Conservation (phyloP, 495 filamentous ascomycete species). For the Pyrenula massariospora region DNA sequence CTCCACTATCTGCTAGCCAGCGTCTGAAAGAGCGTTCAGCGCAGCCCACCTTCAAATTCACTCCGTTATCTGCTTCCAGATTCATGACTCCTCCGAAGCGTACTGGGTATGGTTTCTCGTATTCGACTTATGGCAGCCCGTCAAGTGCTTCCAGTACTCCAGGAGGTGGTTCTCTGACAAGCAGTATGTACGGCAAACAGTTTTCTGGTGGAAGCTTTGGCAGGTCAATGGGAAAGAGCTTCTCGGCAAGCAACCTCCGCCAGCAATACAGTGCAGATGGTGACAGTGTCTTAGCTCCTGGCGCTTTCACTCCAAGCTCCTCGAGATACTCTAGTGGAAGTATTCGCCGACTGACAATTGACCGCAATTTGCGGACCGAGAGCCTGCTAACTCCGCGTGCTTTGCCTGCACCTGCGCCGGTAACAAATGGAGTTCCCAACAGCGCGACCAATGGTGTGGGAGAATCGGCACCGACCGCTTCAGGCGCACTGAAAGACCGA, state of each 20-base stretch:
- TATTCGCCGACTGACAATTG: constrained; percentile 83
- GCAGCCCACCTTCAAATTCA: constrained; percentile 80
- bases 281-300: constrained; percentile 77
- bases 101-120: constrained; percentile 75
- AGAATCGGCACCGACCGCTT: constrained; percentile 21
- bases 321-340: constrained; percentile 52
- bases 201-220: constrained; percentile 2
- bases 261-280: constrained; percentile 50
- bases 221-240: constrained; percentile 37
- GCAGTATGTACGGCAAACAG: constrained; percentile 20
- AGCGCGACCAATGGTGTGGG: background rate
- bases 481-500: constrained; percentile 49
- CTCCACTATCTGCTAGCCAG: constrained; percentile 62
- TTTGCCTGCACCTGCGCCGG: constrained; percentile 20
- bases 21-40: constrained; percentile 67
- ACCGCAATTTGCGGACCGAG: constrained; percentile 69
- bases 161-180: constrained; percentile 45
- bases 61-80: constrained; percentile 63
- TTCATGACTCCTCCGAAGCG: constrained; percentile 71
- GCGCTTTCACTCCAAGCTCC: constrained; percentile 65
- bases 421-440: constrained; percentile 37
- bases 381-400: constrained; percentile 30
- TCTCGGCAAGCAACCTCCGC: constrained; percentile 56
- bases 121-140: constrained; percentile 78
- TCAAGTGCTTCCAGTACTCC: constrained; percentile 62